Base-by-base conservation (phyloP, 257 asterid species). In the Solanum acaule region DNA sequence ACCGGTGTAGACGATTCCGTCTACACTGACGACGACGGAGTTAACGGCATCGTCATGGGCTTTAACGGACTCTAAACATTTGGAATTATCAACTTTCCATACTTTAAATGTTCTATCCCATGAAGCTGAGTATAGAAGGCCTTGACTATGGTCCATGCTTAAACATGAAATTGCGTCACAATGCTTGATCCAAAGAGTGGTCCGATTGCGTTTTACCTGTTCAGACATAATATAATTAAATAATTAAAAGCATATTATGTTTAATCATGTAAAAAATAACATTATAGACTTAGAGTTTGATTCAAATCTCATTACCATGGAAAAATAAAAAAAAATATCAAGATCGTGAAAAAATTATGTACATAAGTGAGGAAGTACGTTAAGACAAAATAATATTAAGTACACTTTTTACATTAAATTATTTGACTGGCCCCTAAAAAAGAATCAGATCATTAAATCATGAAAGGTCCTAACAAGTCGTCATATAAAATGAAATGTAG, bases 41-140 rank as follows among this genome's bases (percentile, higher is more conserved):
- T 95, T 95, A 3, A 95, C 98, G 2, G 98, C 96, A 22, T 95
- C 98, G 5, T 95, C 97, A 76, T 95, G 98, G 22, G 98, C 98
- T 91, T 91, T 94, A 5, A 95, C 98, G 4, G 98, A 95, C 81
- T 95, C 98, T 6, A 95, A 63, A 63, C 98, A 95, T 75, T 92
- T 95, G 2, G 98, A 95, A 38, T 82, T 93, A 42, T 91, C 94
- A 2, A 92, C 93, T 44, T 92, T 87, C 98, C 98, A 95, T 16
- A 95, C 98, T 87, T 95, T 95, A 88, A 95, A 93, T 0, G 98
- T 94, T 83, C 94, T 88, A 90, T 95, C 98, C 98, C 98, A 95
- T 1, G 98, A 95, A 4, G 96, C 96, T 0, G 98, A 95, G 63
- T 95, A 95, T 0, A 95, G 90, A 22, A 94, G 89, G 31, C 94